These are phyloP conservation scores for Austropuccinia psidii DNA, from an alignment of 1,284 basidiomycete species.

Conservation along the genomic window DNA sequence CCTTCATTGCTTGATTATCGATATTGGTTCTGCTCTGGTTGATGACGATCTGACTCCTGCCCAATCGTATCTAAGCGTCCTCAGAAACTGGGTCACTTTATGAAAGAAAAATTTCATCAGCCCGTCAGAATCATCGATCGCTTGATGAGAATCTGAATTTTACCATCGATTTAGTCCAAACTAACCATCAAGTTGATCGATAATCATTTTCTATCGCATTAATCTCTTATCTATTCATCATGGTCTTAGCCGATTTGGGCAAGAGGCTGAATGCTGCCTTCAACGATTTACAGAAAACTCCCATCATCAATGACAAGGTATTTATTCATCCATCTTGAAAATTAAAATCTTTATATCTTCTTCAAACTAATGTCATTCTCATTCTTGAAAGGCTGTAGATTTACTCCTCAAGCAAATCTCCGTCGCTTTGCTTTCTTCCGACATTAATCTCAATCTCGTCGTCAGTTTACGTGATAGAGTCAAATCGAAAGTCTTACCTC, in stretches of 20 bases:
- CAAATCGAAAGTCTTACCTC: slow-evolving; percentile 67
- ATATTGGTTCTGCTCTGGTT: no score
- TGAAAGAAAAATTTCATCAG: no score
- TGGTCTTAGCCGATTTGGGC: slow-evolving; percentile 96
- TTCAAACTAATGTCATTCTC: slow-evolving; percentile 8
- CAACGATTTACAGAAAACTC: slow-evolving; percentile 74
- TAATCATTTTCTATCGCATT: no score
- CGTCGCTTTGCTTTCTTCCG: slow-evolving; percentile 84
- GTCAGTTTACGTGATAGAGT: slow-evolving; percentile 78
- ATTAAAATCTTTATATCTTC: slow-evolving; percentile 37
- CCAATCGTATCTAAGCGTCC: no score
- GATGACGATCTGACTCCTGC: no score
- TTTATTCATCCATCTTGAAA: slow-evolving; percentile 39
- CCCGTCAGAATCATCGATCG: no score
- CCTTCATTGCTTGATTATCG: no score
- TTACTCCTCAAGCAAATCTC: slow-evolving; percentile 90
- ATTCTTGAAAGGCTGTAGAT: slow-evolving; percentile 66
- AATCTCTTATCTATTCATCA: no score
- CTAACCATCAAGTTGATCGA: no score
- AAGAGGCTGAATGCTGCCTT: slow-evolving; percentile 87
- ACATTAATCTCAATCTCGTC: slow-evolving; percentile 97
- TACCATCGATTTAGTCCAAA: no score
- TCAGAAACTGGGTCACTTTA: no score
- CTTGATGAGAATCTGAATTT: no score
- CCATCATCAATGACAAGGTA: slow-evolving; percentile 82